A percentile compares a stretch with the other conserved stretches of the same genome.
phyloP scores from a whole-genome alignment of 2,329 filamentous ascomycete species.

The Camillea tinctor region DNA sequence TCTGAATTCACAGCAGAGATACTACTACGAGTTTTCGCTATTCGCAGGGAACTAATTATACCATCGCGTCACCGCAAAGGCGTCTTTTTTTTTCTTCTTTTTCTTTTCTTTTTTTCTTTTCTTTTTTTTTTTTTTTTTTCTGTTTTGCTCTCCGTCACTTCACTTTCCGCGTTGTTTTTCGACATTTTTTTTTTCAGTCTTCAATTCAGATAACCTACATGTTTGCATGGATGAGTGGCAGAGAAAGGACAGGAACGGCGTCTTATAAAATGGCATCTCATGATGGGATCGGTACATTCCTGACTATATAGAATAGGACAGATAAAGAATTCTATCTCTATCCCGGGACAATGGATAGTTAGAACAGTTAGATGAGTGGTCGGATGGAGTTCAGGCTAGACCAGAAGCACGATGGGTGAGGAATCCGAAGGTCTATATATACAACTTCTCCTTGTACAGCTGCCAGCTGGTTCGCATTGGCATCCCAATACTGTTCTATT shows the following conservation, averaged over 20 bases:
- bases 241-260: neutral
- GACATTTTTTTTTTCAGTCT: neutral
- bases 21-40: neutral
- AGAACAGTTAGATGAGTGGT: neutral
- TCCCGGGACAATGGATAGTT: neutral
- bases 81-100: slow-evolving; percentile 8
- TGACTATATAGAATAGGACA: neutral
- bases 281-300: neutral
- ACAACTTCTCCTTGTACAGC: neutral
- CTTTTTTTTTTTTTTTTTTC: slow-evolving; percentile 5
- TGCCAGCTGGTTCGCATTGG: neutral
- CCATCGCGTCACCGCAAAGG: slow-evolving; percentile 21
- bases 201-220: slow-evolving; percentile 1
- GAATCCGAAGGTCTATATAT: neutral
- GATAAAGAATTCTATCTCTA: neutral
- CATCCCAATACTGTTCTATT: neutral
- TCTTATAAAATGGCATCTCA: neutral
- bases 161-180: neutral
- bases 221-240: neutral
- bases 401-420: neutral
- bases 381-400: neutral
- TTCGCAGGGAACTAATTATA: slow-evolving; percentile 7
- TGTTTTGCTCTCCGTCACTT: neutral
- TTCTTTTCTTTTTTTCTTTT: neutral
- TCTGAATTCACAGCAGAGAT: neutral